Conservation (phyloP, 331 rosid species). For the Dryas integrifolia region DNA sequence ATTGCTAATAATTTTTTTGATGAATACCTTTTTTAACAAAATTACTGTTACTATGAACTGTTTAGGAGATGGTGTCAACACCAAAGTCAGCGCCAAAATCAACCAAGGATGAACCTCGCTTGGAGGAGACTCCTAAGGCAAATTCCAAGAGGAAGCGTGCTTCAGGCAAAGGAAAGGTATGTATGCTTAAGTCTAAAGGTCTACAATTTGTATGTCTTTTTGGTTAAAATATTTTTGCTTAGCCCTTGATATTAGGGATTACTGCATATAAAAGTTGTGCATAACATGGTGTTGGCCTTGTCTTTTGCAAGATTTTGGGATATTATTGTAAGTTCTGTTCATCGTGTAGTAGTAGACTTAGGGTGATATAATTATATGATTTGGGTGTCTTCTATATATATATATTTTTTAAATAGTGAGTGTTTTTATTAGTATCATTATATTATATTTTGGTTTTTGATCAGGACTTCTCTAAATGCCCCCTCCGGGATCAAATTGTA, state of each 20-base stretch:
- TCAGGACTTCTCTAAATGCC: neutral
- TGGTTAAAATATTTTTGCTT: neutral
- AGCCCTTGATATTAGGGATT: neutral
- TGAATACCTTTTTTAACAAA: slow-evolving; percentile 6
- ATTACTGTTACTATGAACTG: slow-evolving; percentile 19
- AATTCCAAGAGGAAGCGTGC: slow-evolving; percentile 69
- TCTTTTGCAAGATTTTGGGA: neutral
- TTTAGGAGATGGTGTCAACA: slow-evolving; percentile 46
- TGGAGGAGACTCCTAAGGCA: slow-evolving; percentile 54
- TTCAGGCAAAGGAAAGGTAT: slow-evolving; percentile 58
- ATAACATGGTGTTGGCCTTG: neutral
- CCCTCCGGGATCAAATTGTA: no score
- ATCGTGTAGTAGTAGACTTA: neutral
- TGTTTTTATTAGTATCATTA: no score
- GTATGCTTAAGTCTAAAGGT: neutral
- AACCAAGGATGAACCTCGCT: slow-evolving; percentile 40
- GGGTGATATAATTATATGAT: neutral
- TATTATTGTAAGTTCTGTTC: neutral
- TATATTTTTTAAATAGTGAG: no score
- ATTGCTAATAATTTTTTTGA: slow-evolving; percentile 2
- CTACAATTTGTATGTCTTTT: neutral
- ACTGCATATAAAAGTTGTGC: neutral
- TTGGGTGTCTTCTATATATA: neutral
- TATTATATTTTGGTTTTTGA: neutral
- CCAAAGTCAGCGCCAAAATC: slow-evolving; percentile 50